Conservation (phyloP, 2,329 filamentous ascomycete species). For the Ophiocordyceps camponoti-leonardi region DNA sequence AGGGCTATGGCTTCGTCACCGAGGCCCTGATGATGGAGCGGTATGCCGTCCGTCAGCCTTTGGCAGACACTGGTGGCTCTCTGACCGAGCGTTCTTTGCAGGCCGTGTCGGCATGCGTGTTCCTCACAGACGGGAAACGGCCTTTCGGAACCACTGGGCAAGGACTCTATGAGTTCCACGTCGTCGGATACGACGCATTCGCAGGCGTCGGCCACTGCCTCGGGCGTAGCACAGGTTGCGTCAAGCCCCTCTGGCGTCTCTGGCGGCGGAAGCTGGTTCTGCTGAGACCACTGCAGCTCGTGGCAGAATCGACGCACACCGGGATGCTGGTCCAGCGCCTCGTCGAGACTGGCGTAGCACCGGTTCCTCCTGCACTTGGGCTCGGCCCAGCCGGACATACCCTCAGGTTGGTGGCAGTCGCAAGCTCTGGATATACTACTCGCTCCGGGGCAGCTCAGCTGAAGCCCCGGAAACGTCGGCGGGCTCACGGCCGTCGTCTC, state of each 20-base stretch:
- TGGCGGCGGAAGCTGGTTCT: background rate
- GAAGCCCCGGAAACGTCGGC: background rate
- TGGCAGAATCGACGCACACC: background rate
- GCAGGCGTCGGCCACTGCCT: background rate
- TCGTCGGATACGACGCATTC: background rate
- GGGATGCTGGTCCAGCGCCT: background rate
- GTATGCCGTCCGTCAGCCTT: background rate
- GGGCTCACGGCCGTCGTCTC: background rate
- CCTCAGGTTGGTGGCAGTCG: background rate
- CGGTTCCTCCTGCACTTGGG: background rate
- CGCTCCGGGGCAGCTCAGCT: background rate
- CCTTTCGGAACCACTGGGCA: background rate
- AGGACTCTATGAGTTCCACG: background rate
- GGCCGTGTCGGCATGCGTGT: background rate
- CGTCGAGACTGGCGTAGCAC: background rate
- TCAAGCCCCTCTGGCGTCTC: background rate
- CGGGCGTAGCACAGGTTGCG: background rate
- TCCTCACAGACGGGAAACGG: background rate
- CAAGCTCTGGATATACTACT: background rate
- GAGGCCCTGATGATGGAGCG: background rate
- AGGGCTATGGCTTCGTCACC: background rate
- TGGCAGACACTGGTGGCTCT: background rate
- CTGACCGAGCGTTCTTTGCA: background rate
- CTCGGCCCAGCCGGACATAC: background rate
- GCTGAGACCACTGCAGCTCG: background rate